A percentile compares a stretch with the other conserved stretches of the same genome.
Evolutionary conservation across 441 rosid genomes (phyloP).

Genomic region (Adansonia rubrostipa): DNA sequence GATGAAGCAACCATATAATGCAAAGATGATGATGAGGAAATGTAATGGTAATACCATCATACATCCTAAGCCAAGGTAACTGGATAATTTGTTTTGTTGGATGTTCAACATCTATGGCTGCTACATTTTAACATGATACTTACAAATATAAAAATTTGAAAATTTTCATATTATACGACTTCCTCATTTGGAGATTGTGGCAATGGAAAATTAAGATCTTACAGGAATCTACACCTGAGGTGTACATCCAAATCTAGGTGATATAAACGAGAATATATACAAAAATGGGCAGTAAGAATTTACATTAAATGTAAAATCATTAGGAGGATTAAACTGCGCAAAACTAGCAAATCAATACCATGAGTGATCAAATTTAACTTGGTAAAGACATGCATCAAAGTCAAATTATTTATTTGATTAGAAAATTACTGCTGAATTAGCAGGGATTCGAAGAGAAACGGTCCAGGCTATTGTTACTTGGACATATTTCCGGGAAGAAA

Average conservation of each 20-base stretch:
- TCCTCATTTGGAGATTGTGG: neutral
- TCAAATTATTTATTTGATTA: neutral
- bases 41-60: neutral
- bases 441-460: neutral
- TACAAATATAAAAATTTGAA: neutral
- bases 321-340: neutral
- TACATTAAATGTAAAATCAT: neutral
- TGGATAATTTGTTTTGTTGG: neutral
- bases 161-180: neutral
- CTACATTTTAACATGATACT: neutral
- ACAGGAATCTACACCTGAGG: neutral
- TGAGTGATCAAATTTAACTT: neutral
- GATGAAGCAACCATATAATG: neutral
- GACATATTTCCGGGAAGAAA: neutral
- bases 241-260: neutral
- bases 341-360: neutral
- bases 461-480: neutral
- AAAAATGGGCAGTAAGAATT: neutral
- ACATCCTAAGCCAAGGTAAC: neutral
- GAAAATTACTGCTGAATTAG: neutral
- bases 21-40: neutral
- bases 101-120: neutral
- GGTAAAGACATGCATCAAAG: neutral
- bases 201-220: neutral
- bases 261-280: neutral